These are phyloP conservation scores for Amanita phalloides DNA, from an alignment of 768 basidiomycete species.

Conservation along the genomic window DNA sequence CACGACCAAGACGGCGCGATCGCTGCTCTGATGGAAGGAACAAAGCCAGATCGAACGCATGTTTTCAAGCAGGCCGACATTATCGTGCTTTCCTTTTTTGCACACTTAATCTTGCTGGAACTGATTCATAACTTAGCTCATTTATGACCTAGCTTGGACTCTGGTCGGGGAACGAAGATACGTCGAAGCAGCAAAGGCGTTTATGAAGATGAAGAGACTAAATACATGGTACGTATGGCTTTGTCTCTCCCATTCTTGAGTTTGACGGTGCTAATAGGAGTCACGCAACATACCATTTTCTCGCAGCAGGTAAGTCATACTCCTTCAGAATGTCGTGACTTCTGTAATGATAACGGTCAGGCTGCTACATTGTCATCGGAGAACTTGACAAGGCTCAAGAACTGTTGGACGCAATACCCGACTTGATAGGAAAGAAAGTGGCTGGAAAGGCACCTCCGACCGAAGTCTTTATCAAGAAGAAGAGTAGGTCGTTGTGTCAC, in stretches of 20 bases:
- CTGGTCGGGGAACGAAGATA: constrained; percentile 54
- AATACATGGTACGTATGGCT: constrained; percentile 49
- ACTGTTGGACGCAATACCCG: constrained; percentile 53
- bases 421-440: constrained; percentile 47
- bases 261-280: constrained; percentile 33
- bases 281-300: constrained; percentile 70
- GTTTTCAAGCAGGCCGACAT: constrained; percentile 66
- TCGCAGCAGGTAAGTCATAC: constrained; percentile 43
- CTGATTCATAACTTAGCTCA: constrained; percentile 31
- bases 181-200: constrained; percentile 55
- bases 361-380: constrained; percentile 52
- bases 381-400: constrained; percentile 48
- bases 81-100: constrained; percentile 29
- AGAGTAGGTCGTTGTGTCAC: constrained; percentile 30
- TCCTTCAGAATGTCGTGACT: not conserved
- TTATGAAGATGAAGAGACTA: constrained; percentile 50
- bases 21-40: constrained; percentile 42
- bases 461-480: constrained; percentile 71
- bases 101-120: not conserved
- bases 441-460: constrained; percentile 64
- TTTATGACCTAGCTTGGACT: constrained; percentile 75
- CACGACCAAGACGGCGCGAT: constrained; percentile 58
- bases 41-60: constrained; percentile 40
- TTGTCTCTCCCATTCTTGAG: not conserved
- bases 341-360: constrained; percentile 15